These are phyloP conservation scores for Sonneratia alba DNA, from an alignment of 345 rosid species.

Conservation along the genomic window DNA sequence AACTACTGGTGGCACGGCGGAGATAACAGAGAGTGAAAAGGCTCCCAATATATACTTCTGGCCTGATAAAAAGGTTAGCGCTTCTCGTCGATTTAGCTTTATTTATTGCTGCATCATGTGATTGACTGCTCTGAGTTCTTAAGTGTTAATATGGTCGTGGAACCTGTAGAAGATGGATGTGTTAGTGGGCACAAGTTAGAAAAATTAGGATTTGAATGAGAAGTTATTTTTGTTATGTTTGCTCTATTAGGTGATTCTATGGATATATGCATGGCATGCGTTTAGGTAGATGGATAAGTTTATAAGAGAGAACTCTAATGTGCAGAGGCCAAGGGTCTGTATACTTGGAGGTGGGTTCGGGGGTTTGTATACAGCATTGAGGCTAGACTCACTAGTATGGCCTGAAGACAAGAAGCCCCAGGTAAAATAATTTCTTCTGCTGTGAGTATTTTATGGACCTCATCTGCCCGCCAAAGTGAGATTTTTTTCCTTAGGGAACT, in stretches of 20 bases:
- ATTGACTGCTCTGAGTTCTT: too few relatives aligned
- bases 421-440: slow-evolving; percentile 21
- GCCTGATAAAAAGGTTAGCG: slow-evolving; percentile 39
- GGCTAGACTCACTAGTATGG: slow-evolving; percentile 88
- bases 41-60: slow-evolving; percentile 26
- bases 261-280: not conserved
- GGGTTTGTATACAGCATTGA: slow-evolving; percentile 82
- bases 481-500: not conserved
- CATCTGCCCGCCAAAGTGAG: too few relatives aligned
- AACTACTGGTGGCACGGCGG: slow-evolving; percentile 15
- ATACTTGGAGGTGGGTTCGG: slow-evolving; percentile 85
- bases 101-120: not conserved
- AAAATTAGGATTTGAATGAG: not conserved
- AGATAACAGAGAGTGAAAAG: slow-evolving; percentile 17
- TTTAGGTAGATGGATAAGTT: not conserved
- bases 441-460: not conserved
- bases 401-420: slow-evolving; percentile 74
- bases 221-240: not conserved
- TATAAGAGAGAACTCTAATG: slow-evolving; percentile 3
- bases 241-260: not conserved
- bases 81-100: not conserved
- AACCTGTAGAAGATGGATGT: too few relatives aligned
- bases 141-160: too few relatives aligned
- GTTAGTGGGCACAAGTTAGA: not conserved
- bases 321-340: slow-evolving; percentile 55